Evolutionary conservation across 352 stramenopile species (phyloP).

Genomic region (Pythium brachiatum): DNA sequence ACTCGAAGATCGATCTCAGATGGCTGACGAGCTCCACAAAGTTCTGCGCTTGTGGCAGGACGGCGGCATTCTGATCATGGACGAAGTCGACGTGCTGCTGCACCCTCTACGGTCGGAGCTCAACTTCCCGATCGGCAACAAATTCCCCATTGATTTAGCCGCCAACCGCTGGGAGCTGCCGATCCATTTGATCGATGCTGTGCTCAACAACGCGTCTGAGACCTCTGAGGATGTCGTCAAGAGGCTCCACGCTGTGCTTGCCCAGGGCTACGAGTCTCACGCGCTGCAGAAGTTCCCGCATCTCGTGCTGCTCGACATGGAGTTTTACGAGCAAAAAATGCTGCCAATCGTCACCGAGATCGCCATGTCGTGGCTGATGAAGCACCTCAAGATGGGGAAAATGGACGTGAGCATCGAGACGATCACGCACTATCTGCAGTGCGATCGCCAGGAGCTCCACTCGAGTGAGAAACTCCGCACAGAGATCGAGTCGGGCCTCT

Average conservation of each 20-base stretch:
- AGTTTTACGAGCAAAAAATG: conserved; percentile 94
- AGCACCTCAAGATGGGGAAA: conserved; percentile 91
- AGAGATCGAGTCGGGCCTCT: conserved; percentile 72
- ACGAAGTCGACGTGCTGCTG: conserved; percentile 92
- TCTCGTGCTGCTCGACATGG: conserved; percentile 95
- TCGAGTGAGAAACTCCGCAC: conserved; percentile 73
- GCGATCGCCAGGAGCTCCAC: conserved; percentile 54
- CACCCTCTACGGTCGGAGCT: conserved; percentile 90
- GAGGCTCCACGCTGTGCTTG: conserved; percentile 88
- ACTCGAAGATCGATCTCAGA: conserved; percentile 79
- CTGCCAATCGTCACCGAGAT: conserved; percentile 92
- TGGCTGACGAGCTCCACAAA: conserved; percentile 90
- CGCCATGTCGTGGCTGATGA: conserved; percentile 77
- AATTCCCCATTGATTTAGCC: conserved; percentile 87
- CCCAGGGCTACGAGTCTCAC: conserved; percentile 91
- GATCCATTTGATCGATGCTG: conserved; percentile 93
- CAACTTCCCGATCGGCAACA: conserved; percentile 92
- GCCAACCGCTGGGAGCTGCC: conserved; percentile 91
- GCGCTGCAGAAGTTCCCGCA: conserved; percentile 97
- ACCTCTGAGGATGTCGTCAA: conserved; percentile 24
- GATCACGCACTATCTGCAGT: conserved; percentile 71
- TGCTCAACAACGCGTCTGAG: conserved; percentile 57
- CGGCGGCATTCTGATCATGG: conserved; percentile 93
- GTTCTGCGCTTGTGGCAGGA: conserved; percentile 90
- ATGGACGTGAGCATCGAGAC: conserved; percentile 86